phyloP scores from a whole-genome alignment of 2,329 filamentous ascomycete genomes.

The Stagonosporopsis tanaceti region DNA sequence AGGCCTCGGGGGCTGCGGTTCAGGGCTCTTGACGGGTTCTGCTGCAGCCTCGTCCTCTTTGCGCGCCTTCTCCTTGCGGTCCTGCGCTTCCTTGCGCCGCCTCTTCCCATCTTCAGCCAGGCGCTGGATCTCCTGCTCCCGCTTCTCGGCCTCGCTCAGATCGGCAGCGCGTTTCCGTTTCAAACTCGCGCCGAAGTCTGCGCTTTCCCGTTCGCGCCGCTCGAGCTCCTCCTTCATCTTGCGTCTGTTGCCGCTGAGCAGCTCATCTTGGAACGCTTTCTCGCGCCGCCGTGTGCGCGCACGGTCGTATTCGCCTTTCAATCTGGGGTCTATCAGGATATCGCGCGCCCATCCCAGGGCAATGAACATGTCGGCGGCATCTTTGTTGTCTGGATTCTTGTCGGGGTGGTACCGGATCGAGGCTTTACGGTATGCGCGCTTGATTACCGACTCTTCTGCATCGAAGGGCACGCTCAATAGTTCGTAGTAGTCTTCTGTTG shows the following conservation, averaged over 20 bases:
- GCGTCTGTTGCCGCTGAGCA: slow-evolving; percentile 75
- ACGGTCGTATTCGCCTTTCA: slow-evolving; percentile 80
- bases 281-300: slow-evolving; percentile 74
- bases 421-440: slow-evolving; percentile 82
- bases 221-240: slow-evolving; percentile 89
- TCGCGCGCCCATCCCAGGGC: slow-evolving; percentile 86
- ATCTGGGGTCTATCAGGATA: slow-evolving; percentile 74
- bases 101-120: slow-evolving; percentile 60
- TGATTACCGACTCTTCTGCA: slow-evolving; percentile 74
- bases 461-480: slow-evolving; percentile 73
- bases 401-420: slow-evolving; percentile 94
- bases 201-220: slow-evolving; percentile 68
- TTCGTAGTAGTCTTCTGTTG: slow-evolving; percentile 74
- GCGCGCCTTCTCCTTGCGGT: slow-evolving; percentile 62
- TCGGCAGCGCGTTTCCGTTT: slow-evolving; percentile 57
- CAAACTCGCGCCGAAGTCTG: slow-evolving; percentile 41
- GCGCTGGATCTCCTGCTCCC: slow-evolving; percentile 59
- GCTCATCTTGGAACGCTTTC: slow-evolving; percentile 73
- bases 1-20: slow-evolving; percentile 27
- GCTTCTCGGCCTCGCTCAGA: slow-evolving; percentile 63
- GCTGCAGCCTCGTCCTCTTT: slow-evolving; percentile 55
- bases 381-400: slow-evolving; percentile 71
- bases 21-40: slow-evolving; percentile 47
- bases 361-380: slow-evolving; percentile 83
- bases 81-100: slow-evolving; percentile 63